Percentiles rank a stretch among this genome's conserved stretches.
phyloP scores from a whole-genome alignment of 1,284 basidiomycete species.

The Trametes sp. region DNA sequence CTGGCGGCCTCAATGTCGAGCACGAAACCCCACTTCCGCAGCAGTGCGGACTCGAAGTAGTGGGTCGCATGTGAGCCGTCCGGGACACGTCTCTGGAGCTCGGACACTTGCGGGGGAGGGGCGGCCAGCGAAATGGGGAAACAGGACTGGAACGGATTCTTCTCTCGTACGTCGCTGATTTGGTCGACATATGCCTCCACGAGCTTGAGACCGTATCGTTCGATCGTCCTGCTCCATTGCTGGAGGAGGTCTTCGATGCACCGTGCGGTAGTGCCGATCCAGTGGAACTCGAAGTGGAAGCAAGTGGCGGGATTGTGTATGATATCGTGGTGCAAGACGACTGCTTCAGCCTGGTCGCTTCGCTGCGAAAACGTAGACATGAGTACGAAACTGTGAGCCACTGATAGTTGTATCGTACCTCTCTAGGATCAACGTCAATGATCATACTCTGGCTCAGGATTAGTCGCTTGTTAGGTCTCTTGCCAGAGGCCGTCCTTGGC shows the following conservation, averaged over 20 bases:
- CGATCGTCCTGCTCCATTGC: constrained; percentile 86
- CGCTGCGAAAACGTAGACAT: constrained; percentile 49
- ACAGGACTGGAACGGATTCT: constrained; percentile 90
- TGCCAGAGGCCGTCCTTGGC: constrained; percentile 48
- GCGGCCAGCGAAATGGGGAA: constrained; percentile 81
- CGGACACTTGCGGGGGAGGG: constrained; percentile 74
- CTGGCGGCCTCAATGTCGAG: constrained; percentile 86
- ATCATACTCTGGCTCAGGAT: constrained; percentile 89
- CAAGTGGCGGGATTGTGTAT: constrained; percentile 92
- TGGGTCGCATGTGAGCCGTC: constrained; percentile 68
- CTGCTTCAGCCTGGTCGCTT: constrained; percentile 88
- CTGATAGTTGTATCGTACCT: constrained; percentile 49
- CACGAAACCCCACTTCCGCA: constrained; percentile 82
- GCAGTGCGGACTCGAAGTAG: constrained; percentile 85
- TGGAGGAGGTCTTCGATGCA: constrained; percentile 92
- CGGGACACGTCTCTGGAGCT: constrained; percentile 72
- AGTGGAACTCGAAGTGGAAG: constrained; percentile 96
- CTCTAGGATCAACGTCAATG: constrained; percentile 85
- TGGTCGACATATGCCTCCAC: constrained; percentile 93
- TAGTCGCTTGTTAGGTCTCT: constrained; percentile 66
- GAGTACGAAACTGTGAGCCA: not conserved
- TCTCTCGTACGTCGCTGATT: constrained; percentile 81
- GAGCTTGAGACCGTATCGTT: constrained; percentile 90
- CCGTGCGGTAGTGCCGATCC: constrained; percentile 97
- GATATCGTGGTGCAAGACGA: constrained; percentile 90